phyloP scores from a whole-genome alignment of 495 filamentous ascomycete genomes.

The Recurvomyces mirabilis region DNA sequence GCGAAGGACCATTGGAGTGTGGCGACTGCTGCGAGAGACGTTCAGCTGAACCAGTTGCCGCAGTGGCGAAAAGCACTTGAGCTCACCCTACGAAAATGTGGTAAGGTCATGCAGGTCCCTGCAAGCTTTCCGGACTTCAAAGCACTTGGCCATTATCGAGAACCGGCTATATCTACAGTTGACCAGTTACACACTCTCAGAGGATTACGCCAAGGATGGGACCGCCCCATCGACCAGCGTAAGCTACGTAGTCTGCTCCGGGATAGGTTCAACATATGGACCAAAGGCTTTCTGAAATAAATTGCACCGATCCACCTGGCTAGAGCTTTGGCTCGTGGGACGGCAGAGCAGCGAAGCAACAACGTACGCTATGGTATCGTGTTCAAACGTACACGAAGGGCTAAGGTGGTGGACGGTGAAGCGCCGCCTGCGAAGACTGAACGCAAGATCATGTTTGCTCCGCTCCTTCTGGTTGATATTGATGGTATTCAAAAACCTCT shows the following conservation, averaged over 20 bases:
- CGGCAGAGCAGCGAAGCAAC: slow-evolving; percentile 1
- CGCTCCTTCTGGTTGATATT: slow-evolving; percentile 5
- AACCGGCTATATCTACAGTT: slow-evolving; percentile 15
- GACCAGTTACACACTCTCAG: slow-evolving; percentile 18
- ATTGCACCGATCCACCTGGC: slow-evolving; percentile 10
- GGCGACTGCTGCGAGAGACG: slow-evolving; percentile 4
- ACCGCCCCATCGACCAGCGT: slow-evolving; percentile 15
- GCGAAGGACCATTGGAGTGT: slow-evolving; percentile 10
- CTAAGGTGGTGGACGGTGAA: slow-evolving; percentile 3
- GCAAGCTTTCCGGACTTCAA: slow-evolving; percentile 8
- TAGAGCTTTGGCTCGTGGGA: neutral
- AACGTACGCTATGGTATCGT: neutral
- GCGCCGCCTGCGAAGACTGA: slow-evolving; percentile 2
- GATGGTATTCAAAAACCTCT: slow-evolving; percentile 5
- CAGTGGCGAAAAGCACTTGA: slow-evolving; percentile 10
- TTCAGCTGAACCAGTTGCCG: slow-evolving; percentile 5
- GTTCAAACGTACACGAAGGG: slow-evolving; percentile 5
- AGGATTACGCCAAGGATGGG: slow-evolving; percentile 19
- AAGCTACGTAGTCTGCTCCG: slow-evolving; percentile 18
- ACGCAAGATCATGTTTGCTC: slow-evolving; percentile 11
- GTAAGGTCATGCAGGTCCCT: slow-evolving; percentile 5
- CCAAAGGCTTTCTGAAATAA: slow-evolving; percentile 11
- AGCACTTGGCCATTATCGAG: slow-evolving; percentile 18
- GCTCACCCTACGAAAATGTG: neutral
- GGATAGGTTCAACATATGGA: slow-evolving; percentile 18